phyloP scores from a whole-genome alignment of 2,329 filamentous ascomycete genomes.

The Hypoxylon sp. region DNA sequence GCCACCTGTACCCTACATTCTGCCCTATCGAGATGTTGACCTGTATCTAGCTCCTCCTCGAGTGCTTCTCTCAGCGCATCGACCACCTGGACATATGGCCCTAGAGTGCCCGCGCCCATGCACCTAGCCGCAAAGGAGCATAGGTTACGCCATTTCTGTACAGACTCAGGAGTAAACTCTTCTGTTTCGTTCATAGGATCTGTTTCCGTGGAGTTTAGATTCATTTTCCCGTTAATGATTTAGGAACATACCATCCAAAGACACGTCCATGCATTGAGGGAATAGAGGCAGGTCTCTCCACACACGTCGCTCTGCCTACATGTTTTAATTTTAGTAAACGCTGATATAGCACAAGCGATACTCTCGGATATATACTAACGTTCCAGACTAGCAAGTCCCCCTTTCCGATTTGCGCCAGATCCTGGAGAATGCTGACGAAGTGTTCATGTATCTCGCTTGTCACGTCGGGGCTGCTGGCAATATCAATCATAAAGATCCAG shows the following conservation, averaged over 20 bases:
- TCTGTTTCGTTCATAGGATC: not conserved
- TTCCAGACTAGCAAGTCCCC: not conserved
- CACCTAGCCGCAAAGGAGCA: not conserved
- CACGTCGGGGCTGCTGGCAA: not conserved
- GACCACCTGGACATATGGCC: not conserved
- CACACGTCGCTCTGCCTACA: not conserved
- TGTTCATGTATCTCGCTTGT: constrained; percentile 2
- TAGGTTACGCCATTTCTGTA: not conserved
- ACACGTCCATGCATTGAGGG: not conserved
- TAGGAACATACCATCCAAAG: not conserved
- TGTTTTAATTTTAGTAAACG: not conserved
- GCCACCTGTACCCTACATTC: not conserved
- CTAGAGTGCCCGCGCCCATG: not conserved
- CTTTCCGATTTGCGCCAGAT: not conserved
- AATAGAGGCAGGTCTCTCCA: not conserved
- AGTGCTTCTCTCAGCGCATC: not conserved
- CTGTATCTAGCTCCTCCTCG: not conserved
- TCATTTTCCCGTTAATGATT: not conserved
- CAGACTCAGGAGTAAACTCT: not conserved
- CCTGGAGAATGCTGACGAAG: not conserved
- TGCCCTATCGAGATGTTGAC: not conserved
- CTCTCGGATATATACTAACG: not conserved
- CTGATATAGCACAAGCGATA: not conserved
- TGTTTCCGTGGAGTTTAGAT: not conserved
- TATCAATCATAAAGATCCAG: not conserved